These are phyloP conservation scores for Fusarium longipes DNA, from an alignment of 2,329 filamentous ascomycete genomes.

Conservation along the genomic window DNA sequence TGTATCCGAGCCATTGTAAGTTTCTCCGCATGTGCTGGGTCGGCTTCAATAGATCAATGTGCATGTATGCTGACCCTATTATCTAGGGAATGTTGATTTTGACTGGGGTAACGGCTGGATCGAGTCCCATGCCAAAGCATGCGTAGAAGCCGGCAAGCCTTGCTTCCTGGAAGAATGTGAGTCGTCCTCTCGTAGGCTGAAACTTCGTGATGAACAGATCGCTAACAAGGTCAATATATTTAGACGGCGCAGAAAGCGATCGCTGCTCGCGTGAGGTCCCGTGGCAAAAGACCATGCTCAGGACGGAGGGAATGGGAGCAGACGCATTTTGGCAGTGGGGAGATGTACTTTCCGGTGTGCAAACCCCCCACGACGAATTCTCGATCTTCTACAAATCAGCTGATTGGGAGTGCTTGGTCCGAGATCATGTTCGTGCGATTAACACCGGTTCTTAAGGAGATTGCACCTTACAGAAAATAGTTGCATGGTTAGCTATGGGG, in stretches of 20 bases:
- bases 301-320: conserved; percentile 45
- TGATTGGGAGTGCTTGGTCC: conserved; percentile 58
- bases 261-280: conserved; percentile 60
- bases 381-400: conserved; percentile 57
- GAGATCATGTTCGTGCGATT: conserved; percentile 52
- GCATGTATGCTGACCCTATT: not conserved
- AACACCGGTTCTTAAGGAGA: not conserved
- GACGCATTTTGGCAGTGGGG: conserved; percentile 57
- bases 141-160: conserved; percentile 46
- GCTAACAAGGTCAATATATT: not conserved
- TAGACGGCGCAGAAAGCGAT: not conserved
- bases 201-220: not conserved
- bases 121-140: conserved; percentile 44
- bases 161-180: conserved; percentile 50
- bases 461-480: not conserved
- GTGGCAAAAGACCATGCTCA: conserved; percentile 51
- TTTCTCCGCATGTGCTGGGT: not conserved
- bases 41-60: not conserved
- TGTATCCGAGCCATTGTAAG: conserved; percentile 48
- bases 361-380: conserved; percentile 56
- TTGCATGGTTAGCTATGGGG: not conserved
- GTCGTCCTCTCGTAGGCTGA: conserved; percentile 1
- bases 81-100: not conserved
- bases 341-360: conserved; percentile 51
- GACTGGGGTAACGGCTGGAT: conserved; percentile 28